Conservation (phyloP, 495 filamentous ascomycete species). For the Filosporella fistucella region DNA sequence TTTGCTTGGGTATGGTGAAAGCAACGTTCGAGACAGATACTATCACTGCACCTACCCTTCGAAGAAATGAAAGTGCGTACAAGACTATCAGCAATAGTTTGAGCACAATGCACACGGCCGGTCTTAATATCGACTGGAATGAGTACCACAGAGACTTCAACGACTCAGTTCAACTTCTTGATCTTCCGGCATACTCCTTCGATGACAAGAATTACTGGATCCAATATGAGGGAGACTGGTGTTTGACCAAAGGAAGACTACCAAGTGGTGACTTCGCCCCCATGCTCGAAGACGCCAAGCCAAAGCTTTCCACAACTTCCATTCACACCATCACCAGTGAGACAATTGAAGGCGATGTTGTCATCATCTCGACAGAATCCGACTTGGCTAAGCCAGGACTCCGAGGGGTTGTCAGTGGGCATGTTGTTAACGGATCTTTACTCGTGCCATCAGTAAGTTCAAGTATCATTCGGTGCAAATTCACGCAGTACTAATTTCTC, state of each 20-base stretch:
- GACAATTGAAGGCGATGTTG: slow-evolving; percentile 46
- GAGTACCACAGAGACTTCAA: slow-evolving; percentile 74
- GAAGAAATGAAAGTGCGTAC: slow-evolving; percentile 54
- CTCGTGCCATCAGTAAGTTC: slow-evolving; percentile 41
- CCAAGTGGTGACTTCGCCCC: slow-evolving; percentile 46
- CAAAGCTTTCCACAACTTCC: slow-evolving; percentile 42
- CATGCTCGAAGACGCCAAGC: slow-evolving; percentile 47
- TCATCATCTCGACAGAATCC: slow-evolving; percentile 59
- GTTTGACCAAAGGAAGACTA: slow-evolving; percentile 65
- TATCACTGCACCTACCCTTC: slow-evolving; percentile 51
- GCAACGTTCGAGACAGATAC: slow-evolving; percentile 53
- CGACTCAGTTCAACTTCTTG: slow-evolving; percentile 53
- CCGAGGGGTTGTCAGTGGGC: slow-evolving; percentile 56
- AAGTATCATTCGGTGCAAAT: no score
- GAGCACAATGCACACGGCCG: slow-evolving; percentile 55
- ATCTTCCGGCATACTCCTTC: slow-evolving; percentile 71
- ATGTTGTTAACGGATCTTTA: slow-evolving; percentile 58
- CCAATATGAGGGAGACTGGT: slow-evolving; percentile 64
- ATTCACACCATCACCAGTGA: slow-evolving; percentile 53
- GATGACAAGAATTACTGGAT: slow-evolving; percentile 85
- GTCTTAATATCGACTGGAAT: slow-evolving; percentile 69
- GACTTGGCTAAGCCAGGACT: slow-evolving; percentile 60
- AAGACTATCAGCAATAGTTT: slow-evolving; percentile 58
- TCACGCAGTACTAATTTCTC: background rate
- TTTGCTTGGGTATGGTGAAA: slow-evolving; percentile 67